Base-by-base conservation (phyloP, 2,329 filamentous ascomycete species). In the Aspergillus clavatus region DNA sequence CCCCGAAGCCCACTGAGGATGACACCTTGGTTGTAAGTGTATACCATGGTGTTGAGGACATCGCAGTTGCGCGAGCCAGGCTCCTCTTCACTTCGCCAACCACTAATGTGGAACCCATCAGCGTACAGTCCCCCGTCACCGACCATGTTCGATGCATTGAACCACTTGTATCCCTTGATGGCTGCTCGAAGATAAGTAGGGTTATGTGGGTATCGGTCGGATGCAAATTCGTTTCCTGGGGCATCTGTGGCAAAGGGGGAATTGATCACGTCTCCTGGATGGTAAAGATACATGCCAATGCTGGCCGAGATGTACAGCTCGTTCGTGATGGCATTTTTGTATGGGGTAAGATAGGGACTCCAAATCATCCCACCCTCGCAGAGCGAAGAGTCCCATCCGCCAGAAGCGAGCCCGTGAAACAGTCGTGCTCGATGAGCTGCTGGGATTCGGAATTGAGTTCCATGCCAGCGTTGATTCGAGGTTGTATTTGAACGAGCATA, bases 301-400 rank as follows among this genome's bases (percentile, higher is more conserved):
- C 87, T 93, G 0, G 88, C 89, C 0, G 90, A 78, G 48, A 96
- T 87, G 69, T 80, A 96, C 1, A 96, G 78, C 63, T 96, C 82
- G 60, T 96, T 96, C 23, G 91, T 97, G 57, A 97, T 94, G 51
- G 91, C 89, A 60, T 97, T 97, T 63, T 96, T 97, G 72, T 96
- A 97, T 0, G 89, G 89, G 29, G 77, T 68, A 22, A 91, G 71
- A 27, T 81, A 79, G 2, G 88, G 88, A 54, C 87, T 94, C 91
- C 91, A 97, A 11, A 82, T 79, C 86, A 97, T 94, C 36, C 91
- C 91, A 18, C 91, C 91, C 4, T 79, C 79, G 58, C 91, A 97
- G 4, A 95, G 77, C 19, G 75, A 76, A 18, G 80, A 85, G 60
- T 94, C 86, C 89, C 90, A 97, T 4, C 91, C 89, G 8, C 77